phyloP scores from a whole-genome alignment of 2,329 filamentous ascomycete species.

The Pezicula carpinea region DNA sequence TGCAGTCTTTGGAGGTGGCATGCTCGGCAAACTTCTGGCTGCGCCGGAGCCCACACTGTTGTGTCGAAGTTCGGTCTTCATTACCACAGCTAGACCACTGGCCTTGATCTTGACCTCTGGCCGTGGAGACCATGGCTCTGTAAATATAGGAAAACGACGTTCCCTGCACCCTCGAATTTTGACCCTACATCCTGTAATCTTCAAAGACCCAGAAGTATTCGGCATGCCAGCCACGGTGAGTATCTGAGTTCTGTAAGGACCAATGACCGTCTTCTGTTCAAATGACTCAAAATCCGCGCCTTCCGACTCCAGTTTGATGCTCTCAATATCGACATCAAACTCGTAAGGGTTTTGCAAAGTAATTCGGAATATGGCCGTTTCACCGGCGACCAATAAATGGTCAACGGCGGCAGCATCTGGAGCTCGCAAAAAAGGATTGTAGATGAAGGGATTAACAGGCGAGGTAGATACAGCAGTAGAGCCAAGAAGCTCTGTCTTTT shows the following conservation, averaged over 20 bases:
- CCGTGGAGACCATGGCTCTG: conserved; percentile 68
- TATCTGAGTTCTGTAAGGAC: conserved; percentile 78
- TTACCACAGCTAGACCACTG: conserved; percentile 55
- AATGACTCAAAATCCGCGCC: conserved; percentile 68
- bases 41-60: conserved; percentile 25
- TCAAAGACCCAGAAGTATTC: conserved; percentile 60
- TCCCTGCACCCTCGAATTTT: conserved; percentile 79
- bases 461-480: conserved; percentile 34
- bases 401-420: conserved; percentile 55
- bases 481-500: conserved; percentile 42
- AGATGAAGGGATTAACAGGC: conserved; percentile 77
- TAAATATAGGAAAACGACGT: conserved; percentile 79
- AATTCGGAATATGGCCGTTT: conserved; percentile 72
- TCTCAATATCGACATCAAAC: conserved; percentile 85
- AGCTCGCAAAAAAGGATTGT: conserved; percentile 83
- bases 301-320: conserved; percentile 67
- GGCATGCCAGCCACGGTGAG: conserved; percentile 68
- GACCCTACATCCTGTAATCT: conserved; percentile 72
- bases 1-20: conserved; percentile 41
- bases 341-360: conserved; percentile 93
- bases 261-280: conserved; percentile 62
- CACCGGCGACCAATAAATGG: conserved; percentile 70
- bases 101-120: conserved; percentile 71
- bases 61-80: conserved; percentile 25
- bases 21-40: conserved; percentile 34